Percentiles rank a stretch among this genome's conserved stretches.
These are phyloP conservation scores for Debaryomyces fabryi DNA, from an alignment of 1,139 yeast species.

Conservation along the genomic window DNA sequence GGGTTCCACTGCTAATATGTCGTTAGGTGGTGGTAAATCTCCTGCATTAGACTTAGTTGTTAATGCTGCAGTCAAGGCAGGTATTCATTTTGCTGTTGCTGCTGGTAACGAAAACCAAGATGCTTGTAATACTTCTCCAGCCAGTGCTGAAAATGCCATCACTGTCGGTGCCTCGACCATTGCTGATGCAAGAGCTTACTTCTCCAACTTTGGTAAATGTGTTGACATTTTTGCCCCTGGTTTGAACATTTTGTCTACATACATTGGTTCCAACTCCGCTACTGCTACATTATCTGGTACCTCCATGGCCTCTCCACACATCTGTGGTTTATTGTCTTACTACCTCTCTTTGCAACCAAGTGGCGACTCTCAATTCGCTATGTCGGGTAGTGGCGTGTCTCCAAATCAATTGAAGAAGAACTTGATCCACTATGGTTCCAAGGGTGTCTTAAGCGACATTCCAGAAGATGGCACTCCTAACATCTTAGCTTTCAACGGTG, in stretches of 20 bases:
- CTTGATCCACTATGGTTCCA: conserved; percentile 78
- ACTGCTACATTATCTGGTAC: conserved; percentile 96
- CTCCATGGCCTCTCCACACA: conserved; percentile 98
- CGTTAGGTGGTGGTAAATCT: conserved; percentile 86
- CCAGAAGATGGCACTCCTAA: conserved; percentile 82
- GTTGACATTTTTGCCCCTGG: conserved; percentile 89
- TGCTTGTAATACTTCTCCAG: conserved; percentile 85
- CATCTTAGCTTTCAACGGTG: conserved; percentile 90
- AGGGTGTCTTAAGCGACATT: conserved; percentile 65
- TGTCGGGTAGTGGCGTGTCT: conserved; percentile 62
- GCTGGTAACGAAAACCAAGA: conserved; percentile 88
- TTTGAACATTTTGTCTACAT: conserved; percentile 76
- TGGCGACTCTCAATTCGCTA: conserved; percentile 69
- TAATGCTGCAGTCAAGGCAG: conserved; percentile 80
- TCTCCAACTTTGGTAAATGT: conserved; percentile 82
- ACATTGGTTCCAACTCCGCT: conserved; percentile 87
- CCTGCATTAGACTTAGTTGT: conserved; percentile 82
- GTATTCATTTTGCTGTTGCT: conserved; percentile 83
- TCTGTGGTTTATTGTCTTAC: conserved; percentile 88
- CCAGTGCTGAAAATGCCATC: conserved; percentile 72
- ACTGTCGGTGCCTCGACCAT: conserved; percentile 85
- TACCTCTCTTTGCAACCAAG: conserved; percentile 91
- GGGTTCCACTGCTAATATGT: conserved; percentile 89
- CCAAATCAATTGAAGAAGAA: conserved; percentile 91
- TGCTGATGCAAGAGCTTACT: conserved; percentile 74